Evolutionary conservation across 257 asterid genomes (phyloP), one percentile per base, ranked within the genome.

Genomic region (Sherardia arvensis): DNA sequence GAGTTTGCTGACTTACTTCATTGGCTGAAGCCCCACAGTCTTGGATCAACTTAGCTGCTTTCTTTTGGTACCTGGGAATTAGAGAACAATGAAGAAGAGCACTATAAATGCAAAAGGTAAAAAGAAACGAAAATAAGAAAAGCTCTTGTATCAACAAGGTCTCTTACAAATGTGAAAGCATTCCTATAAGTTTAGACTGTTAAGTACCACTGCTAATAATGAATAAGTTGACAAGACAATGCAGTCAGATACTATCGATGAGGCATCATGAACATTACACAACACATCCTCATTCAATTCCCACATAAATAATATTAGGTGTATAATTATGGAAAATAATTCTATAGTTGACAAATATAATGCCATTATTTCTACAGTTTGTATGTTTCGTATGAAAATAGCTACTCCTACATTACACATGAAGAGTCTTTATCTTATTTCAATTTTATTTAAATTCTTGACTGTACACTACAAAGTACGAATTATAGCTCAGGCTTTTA

Each of bases 21-120:
- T 92, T 92, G 67, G 97, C 91, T 67, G 90, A 89, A 74, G 99
- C 99, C 62, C 95, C 85, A 75, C 75, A 80, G 76, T 89, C 99
- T 72, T 92, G 99, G 78, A 79, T 80, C 66, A 87, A 77, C 80
- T 81, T 92, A 8, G 97, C 96, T 67, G 97, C 82, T 82, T 77
- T 85, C 88, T 85, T 92, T 74, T 92, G 99, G 76, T 91, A 91
- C 87, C 95, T 91, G 59, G 67, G 67, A 58, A 69, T 69, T 55
- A 53, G 34, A 73, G 66, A 61, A 29, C 22, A 38, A 59, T 51
- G 9, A 69, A 36, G 28, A 32, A 40, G 15, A 62, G 60, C 61
- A 61, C 40, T 57, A 38, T 28, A 63, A 56, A 30, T 30, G 51
- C 47, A 38, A 12, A 38, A 36, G 26, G 48, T n/a, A n/a, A n/a